Evolutionary conservation across 345 rosid genomes (phyloP), one percentile per base, ranked within the genome.

Genomic region (Syzygium oleosum): DNA sequence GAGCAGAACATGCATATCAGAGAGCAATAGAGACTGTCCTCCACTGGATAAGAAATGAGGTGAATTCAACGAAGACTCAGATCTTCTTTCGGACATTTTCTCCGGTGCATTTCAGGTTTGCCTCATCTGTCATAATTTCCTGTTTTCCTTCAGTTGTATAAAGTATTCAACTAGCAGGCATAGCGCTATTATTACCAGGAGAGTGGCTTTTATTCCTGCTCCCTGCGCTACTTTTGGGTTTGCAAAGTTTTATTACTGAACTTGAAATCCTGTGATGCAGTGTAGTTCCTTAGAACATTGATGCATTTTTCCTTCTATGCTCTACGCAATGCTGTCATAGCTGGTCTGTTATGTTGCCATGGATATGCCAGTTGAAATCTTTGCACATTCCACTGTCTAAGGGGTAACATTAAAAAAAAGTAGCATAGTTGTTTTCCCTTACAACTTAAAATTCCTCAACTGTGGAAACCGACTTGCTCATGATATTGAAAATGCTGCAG

Each of bases 31-130:
- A 90, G 90, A 93, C 94, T 16, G 91, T 91, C 87, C 12, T 91
- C 55, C 89, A 73, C 13, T 93, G 94, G 93, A 88, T 93, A 68
- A 85, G 90, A 21, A 88, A 77, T 51, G 85, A 91, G 85, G 91
- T 93, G 86, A 88, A 91, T 56, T 25, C 88, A 49, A 90, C 85
- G 90, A 91, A 91, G 89, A 91, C 92, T 52, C 91, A 23, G 56
- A 92, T 91, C 85, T 93, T 91, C 88, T 93, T 91, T 61, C 94
- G 94, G 17, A 90, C 93, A 27, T 91, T 88, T 88, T 90, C 94
- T 38, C 94, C 93, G 0, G 93, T 91, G 59, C 94, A 91, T 90
- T 93, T 93, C 90, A 91, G 94, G 94, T 93, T 52, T 84, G 19
- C 73, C 41, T 68, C 38, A 22, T 79, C 51, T 52, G 43, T 16